Evolutionary conservation across 768 basidiomycete genomes (phyloP).

Genomic region (Boletus pseudo-olivaceus): DNA sequence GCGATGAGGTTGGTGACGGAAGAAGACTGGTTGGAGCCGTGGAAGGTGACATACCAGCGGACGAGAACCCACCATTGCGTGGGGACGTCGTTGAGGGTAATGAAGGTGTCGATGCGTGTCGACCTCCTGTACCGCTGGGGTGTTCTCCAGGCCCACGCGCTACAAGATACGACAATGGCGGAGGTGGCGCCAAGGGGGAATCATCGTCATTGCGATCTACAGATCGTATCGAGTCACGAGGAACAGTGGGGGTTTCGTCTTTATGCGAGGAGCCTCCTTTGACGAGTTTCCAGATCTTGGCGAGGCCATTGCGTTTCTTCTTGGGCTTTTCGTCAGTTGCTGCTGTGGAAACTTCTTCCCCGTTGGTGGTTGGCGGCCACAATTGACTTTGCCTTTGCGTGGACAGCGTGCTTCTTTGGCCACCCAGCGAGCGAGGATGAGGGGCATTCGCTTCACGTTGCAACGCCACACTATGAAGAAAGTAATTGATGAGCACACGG

Average conservation of each 20-base stretch:
- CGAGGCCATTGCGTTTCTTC: slow-evolving; percentile 76
- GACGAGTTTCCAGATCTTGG: slow-evolving; percentile 79
- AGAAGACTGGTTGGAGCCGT: slow-evolving; percentile 73
- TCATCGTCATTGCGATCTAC: slow-evolving; percentile 54
- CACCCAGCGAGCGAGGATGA: slow-evolving; percentile 28
- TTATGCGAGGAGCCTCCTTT: slow-evolving; percentile 53
- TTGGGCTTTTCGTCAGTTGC: slow-evolving; percentile 49
- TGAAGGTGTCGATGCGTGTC: slow-evolving; percentile 70
- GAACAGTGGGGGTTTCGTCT: slow-evolving; percentile 25
- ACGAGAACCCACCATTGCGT: slow-evolving; percentile 48
- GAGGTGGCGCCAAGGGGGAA: slow-evolving; percentile 82
- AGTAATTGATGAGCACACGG: slow-evolving; percentile 7
- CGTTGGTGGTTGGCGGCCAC: slow-evolving; percentile 46
- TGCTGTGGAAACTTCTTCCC: slow-evolving; percentile 13
- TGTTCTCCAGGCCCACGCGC: slow-evolving; percentile 51
- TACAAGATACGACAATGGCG: slow-evolving; percentile 86
- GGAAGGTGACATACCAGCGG: slow-evolving; percentile 66
- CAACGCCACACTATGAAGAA: slow-evolving; percentile 59
- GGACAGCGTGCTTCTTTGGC: slow-evolving; percentile 35
- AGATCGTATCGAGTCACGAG: slow-evolving; percentile 39
- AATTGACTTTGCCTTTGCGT: slow-evolving; percentile 48
- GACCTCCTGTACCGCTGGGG: slow-evolving; percentile 38
- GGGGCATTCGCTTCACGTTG: slow-evolving; percentile 55
- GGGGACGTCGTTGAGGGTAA: slow-evolving; percentile 57
- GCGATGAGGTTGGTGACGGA: slow-evolving; percentile 74